A percentile compares a stretch with the other conserved stretches of the same genome.
Conservation (phyloP, 352 stramenopile genomes). For the Thalassiosira sp. region DNA sequence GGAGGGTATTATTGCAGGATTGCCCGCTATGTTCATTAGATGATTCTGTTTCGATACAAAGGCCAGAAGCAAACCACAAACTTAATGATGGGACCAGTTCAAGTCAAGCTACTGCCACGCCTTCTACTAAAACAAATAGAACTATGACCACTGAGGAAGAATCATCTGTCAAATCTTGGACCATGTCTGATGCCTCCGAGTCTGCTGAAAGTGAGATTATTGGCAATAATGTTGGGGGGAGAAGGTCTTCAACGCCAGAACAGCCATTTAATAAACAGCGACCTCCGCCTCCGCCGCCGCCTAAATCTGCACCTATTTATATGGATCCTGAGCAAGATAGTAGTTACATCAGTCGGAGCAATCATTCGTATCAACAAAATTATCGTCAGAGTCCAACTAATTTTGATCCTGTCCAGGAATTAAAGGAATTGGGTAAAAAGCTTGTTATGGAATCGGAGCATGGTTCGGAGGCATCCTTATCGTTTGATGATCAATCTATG, state of each 20-base stretch:
- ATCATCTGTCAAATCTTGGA: slow-evolving; percentile 22
- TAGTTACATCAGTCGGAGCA: not conserved
- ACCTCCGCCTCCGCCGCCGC: not conserved
- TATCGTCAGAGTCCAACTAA: not conserved
- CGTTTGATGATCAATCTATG: slow-evolving; percentile 4
- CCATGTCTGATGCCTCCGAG: slow-evolving; percentile 25
- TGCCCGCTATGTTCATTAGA: slow-evolving; percentile 37
- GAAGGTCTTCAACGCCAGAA: slow-evolving; percentile 2
- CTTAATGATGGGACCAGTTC: slow-evolving; percentile 3
- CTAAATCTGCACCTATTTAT: not conserved
- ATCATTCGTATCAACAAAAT: slow-evolving; percentile 2
- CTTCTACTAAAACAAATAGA: slow-evolving; percentile 15
- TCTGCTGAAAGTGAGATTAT: slow-evolving; percentile 20
- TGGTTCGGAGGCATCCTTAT: not conserved
- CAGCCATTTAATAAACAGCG: not conserved
- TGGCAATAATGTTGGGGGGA: not conserved
- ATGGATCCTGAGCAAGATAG: not conserved
- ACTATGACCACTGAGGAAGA: slow-evolving; percentile 29
- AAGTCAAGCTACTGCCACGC: slow-evolving; percentile 10
- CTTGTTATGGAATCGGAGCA: slow-evolving; percentile 7
- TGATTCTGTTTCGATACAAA: not conserved
- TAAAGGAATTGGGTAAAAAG: slow-evolving; percentile 34
- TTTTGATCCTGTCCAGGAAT: slow-evolving; percentile 17
- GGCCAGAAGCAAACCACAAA: slow-evolving; percentile 8
- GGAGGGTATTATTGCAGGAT: slow-evolving; percentile 42